Percentiles rank a stretch among this genome's conserved stretches.
phyloP scores from a whole-genome alignment of 148 eudicot genomes.

The Linanthus parryae region DNA sequence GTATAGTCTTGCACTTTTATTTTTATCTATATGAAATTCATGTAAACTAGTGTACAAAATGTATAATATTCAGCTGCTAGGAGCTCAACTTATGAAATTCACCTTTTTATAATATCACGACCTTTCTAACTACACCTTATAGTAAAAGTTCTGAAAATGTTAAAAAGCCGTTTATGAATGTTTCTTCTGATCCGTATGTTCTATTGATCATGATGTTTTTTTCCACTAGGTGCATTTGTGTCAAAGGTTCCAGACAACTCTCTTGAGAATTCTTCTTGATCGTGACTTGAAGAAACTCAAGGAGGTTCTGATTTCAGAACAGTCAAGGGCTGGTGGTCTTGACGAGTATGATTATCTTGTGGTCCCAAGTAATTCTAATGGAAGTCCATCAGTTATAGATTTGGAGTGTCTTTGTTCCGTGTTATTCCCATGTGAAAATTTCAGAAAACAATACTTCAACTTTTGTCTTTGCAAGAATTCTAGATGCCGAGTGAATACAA shows the following conservation, averaged over 20 bases:
- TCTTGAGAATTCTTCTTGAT: slow-evolving; percentile 50
- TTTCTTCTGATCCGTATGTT: too few species aligned
- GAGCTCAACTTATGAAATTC: too few species aligned
- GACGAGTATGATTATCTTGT: slow-evolving; percentile 60
- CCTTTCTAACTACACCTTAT: too few species aligned
- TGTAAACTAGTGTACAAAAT: too few species aligned
- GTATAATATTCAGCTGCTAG: too few species aligned
- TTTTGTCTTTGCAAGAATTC: slow-evolving; percentile 6
- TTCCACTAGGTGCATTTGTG: slow-evolving; percentile 46
- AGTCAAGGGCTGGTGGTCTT: slow-evolving; percentile 9
- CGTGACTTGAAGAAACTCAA: slow-evolving; percentile 30
- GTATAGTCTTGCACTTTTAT: too few species aligned
- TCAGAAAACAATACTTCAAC: not conserved
- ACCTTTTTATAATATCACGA: too few species aligned
- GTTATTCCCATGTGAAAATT: slow-evolving; percentile 13
- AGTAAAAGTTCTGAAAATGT: too few species aligned
- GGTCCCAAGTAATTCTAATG: slow-evolving; percentile 39
- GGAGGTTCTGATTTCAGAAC: slow-evolving; percentile 13
- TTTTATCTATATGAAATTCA: too few species aligned
- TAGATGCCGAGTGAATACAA: slow-evolving; percentile 26
- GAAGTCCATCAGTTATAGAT: slow-evolving; percentile 28
- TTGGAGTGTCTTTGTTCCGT: slow-evolving; percentile 56
- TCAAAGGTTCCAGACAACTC: slow-evolving; percentile 48
- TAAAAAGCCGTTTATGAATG: too few species aligned
- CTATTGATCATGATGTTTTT: too few species aligned